Base-by-base conservation (phyloP, 2,329 filamentous ascomycete genomes). In the Aspergillus puulaauensis region DNA sequence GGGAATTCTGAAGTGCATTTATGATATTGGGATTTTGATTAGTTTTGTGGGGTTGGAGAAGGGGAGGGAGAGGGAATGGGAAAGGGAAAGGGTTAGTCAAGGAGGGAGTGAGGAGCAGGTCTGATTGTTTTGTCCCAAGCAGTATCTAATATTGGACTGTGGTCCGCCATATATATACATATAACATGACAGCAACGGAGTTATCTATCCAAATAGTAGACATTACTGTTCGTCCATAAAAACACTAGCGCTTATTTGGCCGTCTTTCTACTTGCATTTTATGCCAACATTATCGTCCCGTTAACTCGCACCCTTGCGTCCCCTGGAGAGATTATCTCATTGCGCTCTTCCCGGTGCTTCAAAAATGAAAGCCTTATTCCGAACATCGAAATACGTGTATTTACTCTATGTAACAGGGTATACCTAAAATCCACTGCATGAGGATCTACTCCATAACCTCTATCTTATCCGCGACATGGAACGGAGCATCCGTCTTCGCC, bases 401-500 rank as follows among this genome's bases (percentile, higher is more conserved):
- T 15, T 23, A 50, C 7, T 50, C 17, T 23, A 52, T 31, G 33
- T 41, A 23, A 12, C 31, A 41, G 47, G 19, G 40, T 45, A 56
- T 41, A 45, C 7, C 11, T 14, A 44, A 45, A 24, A 19, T 31
- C 19, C n/a, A 15, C 15, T 35, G 3, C 23, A 7, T 27, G 39
- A 21, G 40, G 4, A 41, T 31, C 47, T 39, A 50, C 52, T 76
- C 77, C 78, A 84, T 83, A 2, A 74, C 75, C 64, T 80, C 80
- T 45, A 90, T 55, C 27, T 85, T 72, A 35, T 85, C 78, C 0
- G 85, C 85, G 44, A 91, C 82, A 4, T 73, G 71, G 69, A 91
- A 92, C 40, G 81, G 78, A 0, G 89, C 89, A 52, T 85, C 87
- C 1, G 89, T 92, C 80, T 90, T 90, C 64, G 79, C 77, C 75